Conservation (phyloP, 2,329 filamentous ascomycete species). For the Aspergillus piperis region DNA sequence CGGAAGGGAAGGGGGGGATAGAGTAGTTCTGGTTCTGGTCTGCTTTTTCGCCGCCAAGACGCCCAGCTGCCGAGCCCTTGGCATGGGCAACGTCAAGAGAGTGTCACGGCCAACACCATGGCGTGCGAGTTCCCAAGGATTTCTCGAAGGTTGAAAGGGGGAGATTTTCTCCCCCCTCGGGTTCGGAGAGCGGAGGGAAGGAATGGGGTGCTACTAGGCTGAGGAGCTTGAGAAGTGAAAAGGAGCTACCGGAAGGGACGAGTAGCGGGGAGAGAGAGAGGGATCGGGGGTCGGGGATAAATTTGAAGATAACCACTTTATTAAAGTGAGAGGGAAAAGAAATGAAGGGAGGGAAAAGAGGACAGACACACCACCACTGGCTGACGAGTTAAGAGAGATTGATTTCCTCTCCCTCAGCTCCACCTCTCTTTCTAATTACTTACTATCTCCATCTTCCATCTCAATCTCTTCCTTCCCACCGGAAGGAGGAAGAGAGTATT, state of each 20-base stretch:
- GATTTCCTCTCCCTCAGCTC: not conserved
- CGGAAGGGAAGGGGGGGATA: conserved; percentile 17
- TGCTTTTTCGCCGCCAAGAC: conserved; percentile 26
- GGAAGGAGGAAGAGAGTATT: not conserved
- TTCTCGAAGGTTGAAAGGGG: not conserved
- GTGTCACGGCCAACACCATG: conserved; percentile 10
- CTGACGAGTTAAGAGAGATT: no score
- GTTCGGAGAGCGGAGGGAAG: not conserved
- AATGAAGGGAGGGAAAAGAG: not conserved
- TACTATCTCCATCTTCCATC: not conserved
- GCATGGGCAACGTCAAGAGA: conserved; percentile 23
- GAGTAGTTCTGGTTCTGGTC: conserved; percentile 10
- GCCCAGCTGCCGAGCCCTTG: conserved; percentile 39
- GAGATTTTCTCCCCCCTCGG: not conserved
- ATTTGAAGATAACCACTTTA: not conserved
- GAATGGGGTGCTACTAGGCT: not conserved
- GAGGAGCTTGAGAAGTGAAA: no score
- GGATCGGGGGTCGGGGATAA: not conserved
- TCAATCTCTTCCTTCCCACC: not conserved
- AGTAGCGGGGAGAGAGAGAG: not conserved
- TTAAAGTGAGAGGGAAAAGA: not conserved
- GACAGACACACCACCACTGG: no score
- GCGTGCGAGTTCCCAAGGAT: not conserved
- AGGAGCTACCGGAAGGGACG: no score
- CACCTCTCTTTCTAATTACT: no score